A percentile compares a stretch with the other conserved stretches of the same genome.
These are phyloP conservation scores for Pseudozyma flocculosa DNA, from an alignment of 1,284 basidiomycete genomes.

Conservation along the genomic window DNA sequence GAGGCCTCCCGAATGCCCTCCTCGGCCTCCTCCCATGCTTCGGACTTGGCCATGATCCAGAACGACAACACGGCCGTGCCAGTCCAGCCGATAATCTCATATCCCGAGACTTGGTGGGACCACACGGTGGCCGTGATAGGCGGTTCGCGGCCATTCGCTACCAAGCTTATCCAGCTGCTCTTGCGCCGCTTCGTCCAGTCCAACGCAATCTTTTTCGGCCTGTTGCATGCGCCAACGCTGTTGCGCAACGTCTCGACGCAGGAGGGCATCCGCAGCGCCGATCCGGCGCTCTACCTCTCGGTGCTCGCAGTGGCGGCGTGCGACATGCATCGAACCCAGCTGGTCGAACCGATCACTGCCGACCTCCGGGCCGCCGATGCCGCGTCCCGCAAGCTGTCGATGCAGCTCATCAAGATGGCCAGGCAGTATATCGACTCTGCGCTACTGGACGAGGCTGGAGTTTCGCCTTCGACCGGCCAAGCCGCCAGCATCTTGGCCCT, in stretches of 20 bases:
- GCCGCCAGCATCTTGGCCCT: conserved; percentile 36
- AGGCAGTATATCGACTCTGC: conserved; percentile 11
- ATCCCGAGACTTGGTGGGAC: too few relatives aligned
- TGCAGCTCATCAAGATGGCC: conserved; percentile 18
- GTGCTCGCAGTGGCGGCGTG: conserved; percentile 33
- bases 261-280: conserved; percentile 11
- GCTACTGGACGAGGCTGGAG: background rate
- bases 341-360: conserved; percentile 21
- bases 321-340: conserved; percentile 28
- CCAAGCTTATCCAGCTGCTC: too few relatives aligned
- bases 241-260: conserved; percentile 15
- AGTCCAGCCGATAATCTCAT: too few relatives aligned
- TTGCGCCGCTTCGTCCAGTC: conserved; percentile 38
- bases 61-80: too few relatives aligned
- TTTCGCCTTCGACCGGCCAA: conserved; percentile 25
- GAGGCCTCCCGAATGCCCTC: too few relatives aligned
- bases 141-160: too few relatives aligned
- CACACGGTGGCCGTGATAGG: too few relatives aligned
- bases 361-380: conserved; percentile 29
- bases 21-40: too few relatives aligned
- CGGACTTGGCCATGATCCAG: too few relatives aligned
- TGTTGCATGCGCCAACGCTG: conserved; percentile 33
- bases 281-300: conserved; percentile 33
- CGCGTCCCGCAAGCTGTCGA: conserved; percentile 15
- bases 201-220: conserved; percentile 40